Evolutionary conservation across 768 basidiomycete species (phyloP).

Genomic region (Melanogaster broomeanus): DNA sequence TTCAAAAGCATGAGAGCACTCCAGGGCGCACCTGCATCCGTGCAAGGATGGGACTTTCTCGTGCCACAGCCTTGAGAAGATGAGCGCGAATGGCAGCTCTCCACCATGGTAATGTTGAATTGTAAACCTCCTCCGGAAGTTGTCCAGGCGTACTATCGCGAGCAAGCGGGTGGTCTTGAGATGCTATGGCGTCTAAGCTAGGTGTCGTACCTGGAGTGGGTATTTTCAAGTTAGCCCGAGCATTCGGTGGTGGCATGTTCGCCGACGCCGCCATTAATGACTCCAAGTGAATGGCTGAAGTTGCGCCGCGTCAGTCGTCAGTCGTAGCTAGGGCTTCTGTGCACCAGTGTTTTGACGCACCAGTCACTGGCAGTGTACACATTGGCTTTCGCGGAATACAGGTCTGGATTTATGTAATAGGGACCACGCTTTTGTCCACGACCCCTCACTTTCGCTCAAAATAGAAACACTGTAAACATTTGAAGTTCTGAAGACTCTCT

Average conservation of each 20-base stretch:
- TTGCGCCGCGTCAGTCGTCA: too few species aligned
- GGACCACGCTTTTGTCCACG: too few species aligned
- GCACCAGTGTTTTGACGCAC: too few species aligned
- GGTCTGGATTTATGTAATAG: too few species aligned
- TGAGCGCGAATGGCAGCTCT: conserved; percentile 56
- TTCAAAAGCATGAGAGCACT: not conserved
- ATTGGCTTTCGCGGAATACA: too few species aligned
- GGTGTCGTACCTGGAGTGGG: not conserved
- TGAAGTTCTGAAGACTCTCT: too few species aligned
- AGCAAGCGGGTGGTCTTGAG: not conserved
- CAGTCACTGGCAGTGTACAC: too few species aligned
- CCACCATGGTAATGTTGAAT: conserved; percentile 64
- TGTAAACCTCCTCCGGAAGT: conserved; percentile 56
- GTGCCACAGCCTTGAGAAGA: conserved; percentile 53
- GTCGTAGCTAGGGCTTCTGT: too few species aligned
- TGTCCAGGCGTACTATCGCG: conserved; percentile 14
- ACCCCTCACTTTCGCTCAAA: too few species aligned
- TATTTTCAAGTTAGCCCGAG: not conserved
- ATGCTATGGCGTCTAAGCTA: not conserved
- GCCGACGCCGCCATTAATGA: not conserved
- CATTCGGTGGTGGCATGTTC: not conserved
- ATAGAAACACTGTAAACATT: too few species aligned
- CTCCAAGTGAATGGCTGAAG: too few species aligned
- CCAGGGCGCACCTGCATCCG: conserved; percentile 62
- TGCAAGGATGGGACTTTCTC: conserved; percentile 64